Conservation (phyloP, 352 stramenopile species). For the Globisporangium perplexum region DNA sequence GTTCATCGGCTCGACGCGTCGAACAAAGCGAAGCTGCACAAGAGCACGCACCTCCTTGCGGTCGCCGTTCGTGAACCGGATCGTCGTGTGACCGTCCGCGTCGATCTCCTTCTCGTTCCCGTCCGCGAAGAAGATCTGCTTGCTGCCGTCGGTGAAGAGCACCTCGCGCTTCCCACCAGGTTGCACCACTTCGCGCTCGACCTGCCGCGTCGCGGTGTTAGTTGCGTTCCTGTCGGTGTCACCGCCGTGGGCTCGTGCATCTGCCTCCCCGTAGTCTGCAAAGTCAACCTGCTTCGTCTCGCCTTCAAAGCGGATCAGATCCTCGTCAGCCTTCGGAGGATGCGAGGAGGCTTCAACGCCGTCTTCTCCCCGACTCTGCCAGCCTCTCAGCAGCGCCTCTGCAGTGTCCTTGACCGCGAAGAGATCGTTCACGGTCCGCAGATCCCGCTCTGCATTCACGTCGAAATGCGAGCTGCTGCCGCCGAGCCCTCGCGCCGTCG, state of each 20-base stretch:
- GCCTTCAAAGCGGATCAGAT: no score
- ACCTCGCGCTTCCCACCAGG: conserved; percentile 55
- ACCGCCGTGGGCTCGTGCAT: not conserved
- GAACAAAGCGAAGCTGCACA: no score
- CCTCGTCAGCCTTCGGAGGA: no score
- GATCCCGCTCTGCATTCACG: conserved; percentile 7
- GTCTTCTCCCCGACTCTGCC: conserved; percentile 10
- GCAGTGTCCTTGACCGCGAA: conserved; percentile 35
- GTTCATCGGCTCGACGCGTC: no score
- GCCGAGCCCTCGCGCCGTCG: not conserved
- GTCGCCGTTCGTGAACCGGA: conserved; percentile 95
- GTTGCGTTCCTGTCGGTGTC: no score
- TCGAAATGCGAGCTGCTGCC: conserved; percentile 6
- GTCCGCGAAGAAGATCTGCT: conserved; percentile 85
- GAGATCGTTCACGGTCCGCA: conserved; percentile 31
- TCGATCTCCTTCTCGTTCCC: conserved; percentile 92
- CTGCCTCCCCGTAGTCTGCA: no score
- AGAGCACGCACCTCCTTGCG: conserved; percentile 79
- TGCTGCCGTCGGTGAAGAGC: conserved; percentile 57
- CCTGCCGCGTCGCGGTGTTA: not conserved
- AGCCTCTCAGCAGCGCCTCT: conserved; percentile 30
- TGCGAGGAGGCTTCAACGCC: not conserved
- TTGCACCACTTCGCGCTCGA: conserved; percentile 42
- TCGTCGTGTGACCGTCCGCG: conserved; percentile 81
- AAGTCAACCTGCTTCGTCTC: not conserved